A percentile compares a stretch with the other conserved stretches of the same genome.
These are phyloP conservation scores for Saturnispora hagleri DNA, from an alignment of 805 yeast species.

Conservation along the genomic window DNA sequence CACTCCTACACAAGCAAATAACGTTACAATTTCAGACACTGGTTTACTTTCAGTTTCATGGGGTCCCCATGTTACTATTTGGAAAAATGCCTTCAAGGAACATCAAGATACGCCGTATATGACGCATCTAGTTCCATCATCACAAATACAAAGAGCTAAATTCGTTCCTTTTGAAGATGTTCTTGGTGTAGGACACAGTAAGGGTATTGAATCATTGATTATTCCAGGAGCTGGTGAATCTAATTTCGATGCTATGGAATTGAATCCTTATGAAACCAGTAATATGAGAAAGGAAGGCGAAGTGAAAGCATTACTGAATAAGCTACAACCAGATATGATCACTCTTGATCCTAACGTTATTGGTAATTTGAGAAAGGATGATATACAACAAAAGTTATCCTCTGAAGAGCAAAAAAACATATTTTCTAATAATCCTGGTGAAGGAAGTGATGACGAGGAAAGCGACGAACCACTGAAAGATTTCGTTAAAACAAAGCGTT, in stretches of 20 bases:
- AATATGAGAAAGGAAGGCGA: constrained; percentile 92
- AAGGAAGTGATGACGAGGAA: constrained; percentile 35
- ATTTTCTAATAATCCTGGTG: constrained; percentile 24
- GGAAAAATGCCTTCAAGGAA: constrained; percentile 73
- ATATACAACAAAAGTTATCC: constrained; percentile 40
- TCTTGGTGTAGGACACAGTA: constrained; percentile 77
- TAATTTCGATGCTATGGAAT: constrained; percentile 86
- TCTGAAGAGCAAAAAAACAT: constrained; percentile 39
- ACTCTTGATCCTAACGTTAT: constrained; percentile 80
- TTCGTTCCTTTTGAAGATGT: constrained; percentile 96
- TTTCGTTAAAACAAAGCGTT: constrained; percentile 68
- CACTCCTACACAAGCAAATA: constrained; percentile 78
- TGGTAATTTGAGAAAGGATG: constrained; percentile 62
- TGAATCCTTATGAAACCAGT: constrained; percentile 85
- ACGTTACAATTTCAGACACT: constrained; percentile 74
- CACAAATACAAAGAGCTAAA: constrained; percentile 53
- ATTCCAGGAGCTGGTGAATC: constrained; percentile 98
- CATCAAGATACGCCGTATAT: constrained; percentile 83
- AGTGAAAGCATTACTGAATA: constrained; percentile 76
- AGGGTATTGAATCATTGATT: constrained; percentile 74
- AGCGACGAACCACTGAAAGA: constrained; percentile 48
- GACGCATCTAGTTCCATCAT: constrained; percentile 79
- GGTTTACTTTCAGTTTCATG: constrained; percentile 86
- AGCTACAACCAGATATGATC: constrained; percentile 87
- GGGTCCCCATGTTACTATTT: constrained; percentile 91